Conservation (phyloP, 768 basidiomycete species). For the Mycena alexandri region DNA sequence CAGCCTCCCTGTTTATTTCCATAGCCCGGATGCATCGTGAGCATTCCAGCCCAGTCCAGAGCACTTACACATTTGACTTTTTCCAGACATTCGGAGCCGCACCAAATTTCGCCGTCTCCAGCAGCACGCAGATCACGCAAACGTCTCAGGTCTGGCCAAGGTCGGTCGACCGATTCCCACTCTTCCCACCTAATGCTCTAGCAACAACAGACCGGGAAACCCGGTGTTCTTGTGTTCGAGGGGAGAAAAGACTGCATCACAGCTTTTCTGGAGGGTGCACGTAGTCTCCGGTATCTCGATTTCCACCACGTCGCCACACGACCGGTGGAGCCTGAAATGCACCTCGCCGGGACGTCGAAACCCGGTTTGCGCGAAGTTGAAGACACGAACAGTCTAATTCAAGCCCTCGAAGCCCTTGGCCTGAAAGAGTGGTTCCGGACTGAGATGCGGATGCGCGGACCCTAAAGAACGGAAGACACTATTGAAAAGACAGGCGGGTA, state of each 20-base stretch:
- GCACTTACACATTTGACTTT: background rate
- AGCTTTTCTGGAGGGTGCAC: constrained; percentile 52
- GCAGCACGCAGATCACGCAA: constrained; percentile 50
- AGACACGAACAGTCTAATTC: constrained; percentile 51
- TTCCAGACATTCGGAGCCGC: constrained; percentile 43
- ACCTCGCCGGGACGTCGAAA: constrained; percentile 42
- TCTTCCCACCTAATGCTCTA: background rate
- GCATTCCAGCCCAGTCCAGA: constrained; percentile 22
- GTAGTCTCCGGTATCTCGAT: constrained; percentile 60
- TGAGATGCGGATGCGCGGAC: constrained; percentile 50
- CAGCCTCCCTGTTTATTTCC: constrained; percentile 46
- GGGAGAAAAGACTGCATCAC: constrained; percentile 51
- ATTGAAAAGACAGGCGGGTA: constrained; percentile 18
- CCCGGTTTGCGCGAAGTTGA: constrained; percentile 53
- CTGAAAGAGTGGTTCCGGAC: constrained; percentile 55
- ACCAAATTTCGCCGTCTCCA: constrained; percentile 58
- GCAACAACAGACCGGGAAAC: constrained; percentile 52
- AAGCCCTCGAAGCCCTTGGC: constrained; percentile 47
- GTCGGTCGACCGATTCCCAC: constrained; percentile 30
- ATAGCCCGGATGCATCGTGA: constrained; percentile 60
- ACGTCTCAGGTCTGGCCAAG: constrained; percentile 58
- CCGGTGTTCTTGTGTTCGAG: constrained; percentile 58
- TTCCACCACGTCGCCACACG: constrained; percentile 57
- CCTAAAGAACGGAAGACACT: background rate
- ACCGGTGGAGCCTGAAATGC: constrained; percentile 23